phyloP scores from a whole-genome alignment of 2,329 filamentous ascomycete genomes.

The Botrytis byssoidea region DNA sequence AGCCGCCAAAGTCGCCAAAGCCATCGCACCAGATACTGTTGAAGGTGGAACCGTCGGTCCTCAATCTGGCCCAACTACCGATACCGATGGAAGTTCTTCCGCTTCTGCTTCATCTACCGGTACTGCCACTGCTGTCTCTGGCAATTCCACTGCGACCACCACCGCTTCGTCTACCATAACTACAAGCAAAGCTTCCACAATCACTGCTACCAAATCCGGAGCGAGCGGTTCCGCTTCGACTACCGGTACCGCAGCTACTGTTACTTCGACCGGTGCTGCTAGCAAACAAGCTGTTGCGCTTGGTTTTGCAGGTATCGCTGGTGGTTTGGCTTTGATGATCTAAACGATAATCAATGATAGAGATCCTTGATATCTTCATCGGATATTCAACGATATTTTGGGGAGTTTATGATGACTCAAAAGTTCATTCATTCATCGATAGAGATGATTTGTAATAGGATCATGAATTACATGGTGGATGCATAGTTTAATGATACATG shows the following conservation, averaged over 20 bases:
- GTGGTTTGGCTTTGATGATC: conserved; percentile 30
- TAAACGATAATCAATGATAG: not conserved
- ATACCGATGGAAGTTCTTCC: not conserved
- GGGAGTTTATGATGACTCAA: not conserved
- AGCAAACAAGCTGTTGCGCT: conserved; percentile 20
- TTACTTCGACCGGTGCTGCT: conserved; percentile 19
- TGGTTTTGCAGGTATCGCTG: conserved; percentile 25
- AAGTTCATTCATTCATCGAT: not conserved
- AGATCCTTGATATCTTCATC: not conserved
- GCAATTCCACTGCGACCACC: not conserved
- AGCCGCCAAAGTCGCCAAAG: not conserved
- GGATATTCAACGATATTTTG: not conserved
- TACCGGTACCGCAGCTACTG: conserved; percentile 16
- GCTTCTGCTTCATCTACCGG: not conserved
- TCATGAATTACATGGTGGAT: not conserved
- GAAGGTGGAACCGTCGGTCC: not conserved
- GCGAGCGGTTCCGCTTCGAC: not conserved
- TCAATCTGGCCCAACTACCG: not conserved
- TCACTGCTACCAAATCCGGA: not conserved
- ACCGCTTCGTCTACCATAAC: conserved; percentile 4
- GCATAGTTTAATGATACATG: not conserved
- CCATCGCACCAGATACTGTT: not conserved
- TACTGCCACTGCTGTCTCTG: not conserved
- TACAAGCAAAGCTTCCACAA: not conserved
- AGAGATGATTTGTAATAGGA: not conserved